phyloP scores from a whole-genome alignment of 2,329 filamentous ascomycete species.

The Arachnomyces sp. region DNA sequence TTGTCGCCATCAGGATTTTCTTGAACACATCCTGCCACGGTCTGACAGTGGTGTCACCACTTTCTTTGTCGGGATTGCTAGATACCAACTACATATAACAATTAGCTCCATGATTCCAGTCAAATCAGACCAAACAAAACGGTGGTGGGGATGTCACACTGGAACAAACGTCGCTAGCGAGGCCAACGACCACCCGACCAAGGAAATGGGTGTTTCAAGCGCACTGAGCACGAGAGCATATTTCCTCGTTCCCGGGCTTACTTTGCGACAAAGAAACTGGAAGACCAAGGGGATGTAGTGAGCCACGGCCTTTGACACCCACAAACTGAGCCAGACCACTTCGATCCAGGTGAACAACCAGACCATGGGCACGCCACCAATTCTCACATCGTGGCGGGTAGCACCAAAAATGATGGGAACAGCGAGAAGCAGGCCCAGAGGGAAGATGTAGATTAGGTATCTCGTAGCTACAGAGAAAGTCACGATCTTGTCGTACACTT shows the following conservation, averaged over 20 bases:
- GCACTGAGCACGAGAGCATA: constrained; percentile 51
- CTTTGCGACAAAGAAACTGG: constrained; percentile 53
- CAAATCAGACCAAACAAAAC: constrained; percentile 1
- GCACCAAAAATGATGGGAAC: constrained; percentile 57
- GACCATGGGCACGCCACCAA: constrained; percentile 48
- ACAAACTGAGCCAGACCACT: constrained; percentile 55
- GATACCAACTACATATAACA: constrained; percentile 32
- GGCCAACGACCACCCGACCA: constrained; percentile 53
- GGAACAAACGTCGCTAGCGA: constrained; percentile 53
- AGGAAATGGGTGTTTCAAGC: constrained; percentile 53
- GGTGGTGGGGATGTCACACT: constrained; percentile 23
- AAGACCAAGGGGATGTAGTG: constrained; percentile 53
- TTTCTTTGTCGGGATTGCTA: constrained; percentile 30
- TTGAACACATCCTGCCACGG: no score
- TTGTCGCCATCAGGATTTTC: constrained; percentile 48
- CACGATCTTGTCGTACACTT: constrained; percentile 52
- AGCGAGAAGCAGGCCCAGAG: constrained; percentile 48
- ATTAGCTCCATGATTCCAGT: neutral
- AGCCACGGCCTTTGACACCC: constrained; percentile 53
- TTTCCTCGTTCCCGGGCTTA: constrained; percentile 56
- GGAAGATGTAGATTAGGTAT: constrained; percentile 55
- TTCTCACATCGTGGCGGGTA: constrained; percentile 38
- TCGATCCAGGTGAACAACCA: constrained; percentile 61
- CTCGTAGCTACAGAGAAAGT: constrained; percentile 56
- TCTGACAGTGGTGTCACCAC: no score